Evolutionary conservation across 495 filamentous ascomycete genomes (phyloP).

Genomic region (Wilcoxina mikolae): DNA sequence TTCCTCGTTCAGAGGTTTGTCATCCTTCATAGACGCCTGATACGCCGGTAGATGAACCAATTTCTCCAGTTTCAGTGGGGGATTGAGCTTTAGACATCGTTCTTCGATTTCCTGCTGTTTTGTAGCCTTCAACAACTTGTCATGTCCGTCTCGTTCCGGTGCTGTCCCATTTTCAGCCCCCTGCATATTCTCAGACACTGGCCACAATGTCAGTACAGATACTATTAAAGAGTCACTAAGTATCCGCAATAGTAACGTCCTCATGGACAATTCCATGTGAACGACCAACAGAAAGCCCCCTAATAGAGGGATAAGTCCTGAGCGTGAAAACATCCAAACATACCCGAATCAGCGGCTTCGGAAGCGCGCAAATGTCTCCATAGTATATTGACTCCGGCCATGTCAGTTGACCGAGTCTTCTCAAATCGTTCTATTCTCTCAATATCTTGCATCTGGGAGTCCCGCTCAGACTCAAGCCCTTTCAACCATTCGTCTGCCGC

Average conservation of each 20-base stretch:
- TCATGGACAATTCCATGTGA: no score
- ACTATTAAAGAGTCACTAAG: neutral
- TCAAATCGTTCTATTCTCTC: conserved; percentile 61
- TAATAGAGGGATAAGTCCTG: neutral
- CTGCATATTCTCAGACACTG: neutral
- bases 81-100: conserved; percentile 44
- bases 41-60: conserved; percentile 54
- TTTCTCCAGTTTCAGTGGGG: conserved; percentile 43
- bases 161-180: neutral
- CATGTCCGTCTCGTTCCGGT: neutral
- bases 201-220: neutral
- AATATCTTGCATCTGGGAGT: conserved; percentile 40
- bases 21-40: conserved; percentile 52
- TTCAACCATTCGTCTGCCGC: conserved; percentile 59
- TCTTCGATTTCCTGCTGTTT: conserved; percentile 46
- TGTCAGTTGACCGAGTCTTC: conserved; percentile 4
- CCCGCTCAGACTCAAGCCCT: conserved; percentile 48
- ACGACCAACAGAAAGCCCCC: no score
- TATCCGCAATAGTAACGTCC: no score
- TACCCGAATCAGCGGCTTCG: neutral
- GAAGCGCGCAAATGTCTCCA: neutral
- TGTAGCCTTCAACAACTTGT: neutral
- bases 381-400: neutral
- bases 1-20: conserved; percentile 44
- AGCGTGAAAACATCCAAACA: conserved; percentile 1